phyloP scores from a whole-genome alignment of 768 basidiomycete species.

The Mrakia blollopis region DNA sequence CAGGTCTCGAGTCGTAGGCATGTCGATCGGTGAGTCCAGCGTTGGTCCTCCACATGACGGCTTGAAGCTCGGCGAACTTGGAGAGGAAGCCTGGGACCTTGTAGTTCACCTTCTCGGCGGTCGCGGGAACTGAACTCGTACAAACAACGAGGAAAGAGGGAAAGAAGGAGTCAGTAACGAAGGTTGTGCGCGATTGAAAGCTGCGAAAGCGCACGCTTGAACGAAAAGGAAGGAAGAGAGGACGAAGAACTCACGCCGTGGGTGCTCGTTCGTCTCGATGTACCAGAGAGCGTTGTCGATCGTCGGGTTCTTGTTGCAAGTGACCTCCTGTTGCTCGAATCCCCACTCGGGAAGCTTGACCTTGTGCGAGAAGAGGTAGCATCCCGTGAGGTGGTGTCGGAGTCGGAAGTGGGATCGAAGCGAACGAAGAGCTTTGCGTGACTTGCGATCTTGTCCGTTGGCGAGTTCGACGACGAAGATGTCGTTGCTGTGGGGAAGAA shows the following conservation, averaged over 20 bases:
- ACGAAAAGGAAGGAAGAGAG: not conserved
- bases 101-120: conserved; percentile 85
- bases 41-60: conserved; percentile 96
- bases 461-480: conserved; percentile 32
- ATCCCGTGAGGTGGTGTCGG: conserved; percentile 78
- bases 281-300: conserved; percentile 87
- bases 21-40: conserved; percentile 93
- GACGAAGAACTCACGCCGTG: conserved; percentile 55
- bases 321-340: conserved; percentile 97
- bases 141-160: not conserved
- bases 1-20: conserved; percentile 88
- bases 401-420: conserved; percentile 76
- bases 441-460: conserved; percentile 54
- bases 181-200: not conserved
- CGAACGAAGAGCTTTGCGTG: conserved; percentile 66
- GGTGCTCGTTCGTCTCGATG: conserved; percentile 78
- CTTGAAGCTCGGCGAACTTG: conserved; percentile 87
- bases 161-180: not conserved
- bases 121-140: conserved; percentile 56
- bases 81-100: conserved; percentile 76
- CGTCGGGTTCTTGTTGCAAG: conserved; percentile 96
- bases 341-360: conserved; percentile 97
- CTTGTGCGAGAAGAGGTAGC: conserved; percentile 96
- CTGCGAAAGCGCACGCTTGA: not conserved
- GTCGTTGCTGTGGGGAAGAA: conserved; percentile 24